Conservation (phyloP, 106 monocot species). For the Dioscorea alata region DNA sequence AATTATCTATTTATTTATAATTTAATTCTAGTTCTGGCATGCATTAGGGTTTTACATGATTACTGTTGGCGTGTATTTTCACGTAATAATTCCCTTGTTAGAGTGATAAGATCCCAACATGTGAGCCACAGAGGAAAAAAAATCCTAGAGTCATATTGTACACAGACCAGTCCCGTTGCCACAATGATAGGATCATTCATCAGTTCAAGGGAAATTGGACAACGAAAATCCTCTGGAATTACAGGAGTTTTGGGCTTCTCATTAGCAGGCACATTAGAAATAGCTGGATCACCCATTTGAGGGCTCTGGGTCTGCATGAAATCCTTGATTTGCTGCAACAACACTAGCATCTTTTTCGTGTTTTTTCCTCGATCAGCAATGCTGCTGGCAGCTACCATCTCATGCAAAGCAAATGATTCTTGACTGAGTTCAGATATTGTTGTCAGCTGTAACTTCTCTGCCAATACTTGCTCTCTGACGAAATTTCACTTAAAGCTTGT, state of each 20-base stretch:
- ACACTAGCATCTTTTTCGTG: slow-evolving; percentile 60
- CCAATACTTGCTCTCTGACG: slow-evolving; percentile 76
- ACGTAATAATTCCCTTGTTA: too few species aligned
- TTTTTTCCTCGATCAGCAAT: slow-evolving; percentile 52
- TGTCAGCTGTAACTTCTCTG: slow-evolving; percentile 68
- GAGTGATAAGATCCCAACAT: too few species aligned
- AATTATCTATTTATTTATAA: too few species aligned
- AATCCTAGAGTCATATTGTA: not conserved
- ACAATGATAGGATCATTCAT: slow-evolving; percentile 92
- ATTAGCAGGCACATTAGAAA: slow-evolving; percentile 10
- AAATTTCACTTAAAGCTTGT: slow-evolving; percentile 52
- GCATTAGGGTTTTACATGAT: too few species aligned
- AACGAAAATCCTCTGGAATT: slow-evolving; percentile 79
- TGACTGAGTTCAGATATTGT: slow-evolving; percentile 72
- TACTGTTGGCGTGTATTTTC: too few species aligned
- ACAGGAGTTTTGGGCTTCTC: slow-evolving; percentile 24
- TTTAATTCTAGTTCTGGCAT: too few species aligned
- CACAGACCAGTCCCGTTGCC: slow-evolving; percentile 71
- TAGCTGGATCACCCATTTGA: slow-evolving; percentile 35
- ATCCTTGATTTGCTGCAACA: slow-evolving; percentile 75
- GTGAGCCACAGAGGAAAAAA: too few species aligned
- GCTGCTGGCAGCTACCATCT: slow-evolving; percentile 46
- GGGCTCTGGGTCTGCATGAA: slow-evolving; percentile 52
- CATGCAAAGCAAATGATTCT: slow-evolving; percentile 68
- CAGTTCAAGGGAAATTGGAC: slow-evolving; percentile 76